phyloP scores from a whole-genome alignment of 2,329 filamentous ascomycete species.

The Colletotrichum sp. region DNA sequence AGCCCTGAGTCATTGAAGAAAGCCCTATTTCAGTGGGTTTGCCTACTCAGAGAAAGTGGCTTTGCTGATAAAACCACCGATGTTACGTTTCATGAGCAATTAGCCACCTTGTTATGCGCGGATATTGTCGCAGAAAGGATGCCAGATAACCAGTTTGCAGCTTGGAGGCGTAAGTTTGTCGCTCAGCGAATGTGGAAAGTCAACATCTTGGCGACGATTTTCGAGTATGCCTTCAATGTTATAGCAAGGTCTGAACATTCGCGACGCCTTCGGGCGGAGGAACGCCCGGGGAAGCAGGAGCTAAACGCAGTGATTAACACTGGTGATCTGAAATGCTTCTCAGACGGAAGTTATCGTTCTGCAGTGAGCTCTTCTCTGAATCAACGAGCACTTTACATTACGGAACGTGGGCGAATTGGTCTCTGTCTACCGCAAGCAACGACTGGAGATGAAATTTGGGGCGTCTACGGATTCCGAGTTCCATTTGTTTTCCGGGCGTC shows the following conservation, averaged over 20 bases:
- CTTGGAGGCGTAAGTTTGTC: not conserved
- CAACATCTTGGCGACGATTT: not conserved
- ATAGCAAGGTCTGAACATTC: not conserved
- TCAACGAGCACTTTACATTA: not conserved
- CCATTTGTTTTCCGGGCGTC: not conserved
- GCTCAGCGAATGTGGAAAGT: not conserved
- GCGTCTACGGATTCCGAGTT: not conserved
- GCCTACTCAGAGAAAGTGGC: not conserved
- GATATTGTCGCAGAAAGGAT: not conserved
- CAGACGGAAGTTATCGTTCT: not conserved
- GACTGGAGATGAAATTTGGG: not conserved
- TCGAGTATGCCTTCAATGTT: not conserved
- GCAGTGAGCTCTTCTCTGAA: not conserved
- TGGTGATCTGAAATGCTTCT: not conserved
- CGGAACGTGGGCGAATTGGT: not conserved
- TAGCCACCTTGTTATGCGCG: not conserved
- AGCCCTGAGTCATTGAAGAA: not conserved
- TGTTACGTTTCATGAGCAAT: not conserved
- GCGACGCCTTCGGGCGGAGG: not conserved
- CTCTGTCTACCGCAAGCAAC: not conserved
- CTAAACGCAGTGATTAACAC: rapidly evolving
- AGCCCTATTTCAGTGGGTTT: rapidly evolving
- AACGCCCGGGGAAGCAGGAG: not conserved
- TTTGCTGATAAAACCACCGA: not conserved
- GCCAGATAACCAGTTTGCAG: not conserved